phyloP scores from a whole-genome alignment of 129 eudicot genomes.

The Flaveria trinervia region DNA sequence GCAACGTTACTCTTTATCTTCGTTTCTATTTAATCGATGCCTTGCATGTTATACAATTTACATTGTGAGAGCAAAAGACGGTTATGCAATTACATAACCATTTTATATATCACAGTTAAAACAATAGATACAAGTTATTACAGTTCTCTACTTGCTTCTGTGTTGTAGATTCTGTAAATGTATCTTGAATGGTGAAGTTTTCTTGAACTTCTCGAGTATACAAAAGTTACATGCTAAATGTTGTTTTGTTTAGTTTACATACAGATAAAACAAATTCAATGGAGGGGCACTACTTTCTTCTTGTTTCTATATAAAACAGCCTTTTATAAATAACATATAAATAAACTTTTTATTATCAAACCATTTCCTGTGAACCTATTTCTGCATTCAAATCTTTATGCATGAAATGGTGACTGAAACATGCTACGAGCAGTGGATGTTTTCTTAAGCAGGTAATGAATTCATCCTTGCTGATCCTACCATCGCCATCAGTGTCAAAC shows the following conservation, averaged over 20 bases:
- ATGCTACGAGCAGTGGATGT: constrained; percentile 79
- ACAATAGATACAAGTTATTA: no score
- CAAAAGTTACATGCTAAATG: constrained; percentile 3
- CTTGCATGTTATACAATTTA: no score
- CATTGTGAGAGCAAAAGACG: no score
- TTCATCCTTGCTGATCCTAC: constrained; percentile 74
- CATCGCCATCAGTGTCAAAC: constrained; percentile 68
- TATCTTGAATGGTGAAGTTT: not conserved
- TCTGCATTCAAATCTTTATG: constrained; percentile 35
- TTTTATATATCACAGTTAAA: no score
- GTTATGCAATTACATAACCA: no score
- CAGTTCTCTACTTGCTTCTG: no score
- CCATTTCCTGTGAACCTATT: constrained; percentile 37
- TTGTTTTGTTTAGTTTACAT: not conserved
- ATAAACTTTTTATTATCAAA: constrained; percentile 23
- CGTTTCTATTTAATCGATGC: no score
- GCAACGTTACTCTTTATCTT: no score
- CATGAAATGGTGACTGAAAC: constrained; percentile 56
- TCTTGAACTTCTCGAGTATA: not conserved
- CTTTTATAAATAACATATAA: not conserved
- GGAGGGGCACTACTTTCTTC: not conserved
- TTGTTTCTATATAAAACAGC: not conserved
- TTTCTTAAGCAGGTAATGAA: constrained; percentile 62
- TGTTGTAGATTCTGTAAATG: not conserved
- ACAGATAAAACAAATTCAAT: constrained; percentile 7